Evolutionary conservation across 2,329 filamentous ascomycete species (phyloP).

Genomic region (Zarea fungicola): DNA sequence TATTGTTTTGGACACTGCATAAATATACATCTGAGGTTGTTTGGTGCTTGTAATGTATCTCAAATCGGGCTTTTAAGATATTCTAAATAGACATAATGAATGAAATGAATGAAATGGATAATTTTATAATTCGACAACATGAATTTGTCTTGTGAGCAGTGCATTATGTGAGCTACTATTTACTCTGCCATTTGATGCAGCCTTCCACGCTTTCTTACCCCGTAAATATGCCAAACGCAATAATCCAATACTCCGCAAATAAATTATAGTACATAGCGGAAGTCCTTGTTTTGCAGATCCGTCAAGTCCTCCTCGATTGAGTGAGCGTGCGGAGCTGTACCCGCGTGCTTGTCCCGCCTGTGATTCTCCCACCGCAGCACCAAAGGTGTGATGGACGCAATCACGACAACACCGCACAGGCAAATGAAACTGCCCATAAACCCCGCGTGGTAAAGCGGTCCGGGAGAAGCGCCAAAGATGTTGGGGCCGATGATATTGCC

Average conservation of each 20-base stretch:
- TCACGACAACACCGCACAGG: not conserved
- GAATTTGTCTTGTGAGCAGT: too few species aligned
- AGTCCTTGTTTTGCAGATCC: conserved; percentile 1
- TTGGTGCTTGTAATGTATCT: too few species aligned
- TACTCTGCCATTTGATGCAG: too few species aligned
- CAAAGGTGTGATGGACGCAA: not conserved
- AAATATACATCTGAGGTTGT: too few species aligned
- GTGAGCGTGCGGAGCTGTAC: not conserved
- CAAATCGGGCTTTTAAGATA: too few species aligned
- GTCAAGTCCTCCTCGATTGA: not conserved
- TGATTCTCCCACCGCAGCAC: not conserved
- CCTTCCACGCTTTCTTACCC: too few species aligned
- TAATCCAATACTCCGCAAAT: too few species aligned
- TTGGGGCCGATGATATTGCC: conserved; percentile 40
- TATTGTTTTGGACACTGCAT: conserved; percentile 61
- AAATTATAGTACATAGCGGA: not conserved
- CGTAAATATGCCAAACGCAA: too few species aligned
- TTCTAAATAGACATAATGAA: too few species aligned
- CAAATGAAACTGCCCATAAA: conserved; percentile 43
- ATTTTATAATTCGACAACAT: too few species aligned
- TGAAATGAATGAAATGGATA: too few species aligned
- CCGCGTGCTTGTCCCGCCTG: not conserved
- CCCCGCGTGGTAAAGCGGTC: conserved; percentile 42
- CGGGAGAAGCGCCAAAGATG: conserved; percentile 30
- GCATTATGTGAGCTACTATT: too few species aligned